These are phyloP conservation scores for Scheffersomyces amazonensis DNA, from an alignment of 805 yeast species.

Conservation along the genomic window DNA sequence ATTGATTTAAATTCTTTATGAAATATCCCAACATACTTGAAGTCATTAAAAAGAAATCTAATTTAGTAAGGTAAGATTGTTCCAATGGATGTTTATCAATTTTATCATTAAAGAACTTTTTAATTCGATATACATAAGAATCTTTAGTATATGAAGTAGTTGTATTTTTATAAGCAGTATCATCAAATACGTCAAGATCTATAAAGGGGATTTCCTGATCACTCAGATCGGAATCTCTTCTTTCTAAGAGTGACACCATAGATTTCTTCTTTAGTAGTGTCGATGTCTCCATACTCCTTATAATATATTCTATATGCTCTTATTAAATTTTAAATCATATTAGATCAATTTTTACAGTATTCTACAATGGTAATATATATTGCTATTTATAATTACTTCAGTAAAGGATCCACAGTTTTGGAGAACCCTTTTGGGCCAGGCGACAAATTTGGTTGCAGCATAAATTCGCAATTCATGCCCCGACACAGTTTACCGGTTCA, in stretches of 20 bases:
- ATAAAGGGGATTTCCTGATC: background rate
- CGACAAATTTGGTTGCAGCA: too few species aligned
- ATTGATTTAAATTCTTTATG: conserved; percentile 40
- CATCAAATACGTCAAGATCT: background rate
- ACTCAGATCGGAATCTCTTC: background rate
- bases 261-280: background rate
- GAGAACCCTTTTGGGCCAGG: too few species aligned
- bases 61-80: conserved; percentile 25
- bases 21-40: conserved; percentile 54
- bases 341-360: too few species aligned
- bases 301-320: too few species aligned
- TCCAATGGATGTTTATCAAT: conserved; percentile 28
- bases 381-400: too few species aligned
- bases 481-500: too few species aligned
- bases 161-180: background rate
- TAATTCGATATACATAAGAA: background rate
- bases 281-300: background rate
- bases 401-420: too few species aligned
- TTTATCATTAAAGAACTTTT: conserved; percentile 17
- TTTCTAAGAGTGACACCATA: background rate
- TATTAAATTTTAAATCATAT: too few species aligned
- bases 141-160: background rate
- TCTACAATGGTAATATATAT: too few species aligned
- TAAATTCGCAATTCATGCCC: too few species aligned
- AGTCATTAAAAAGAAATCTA: conserved; percentile 45